Conservation (phyloP, 2,329 filamentous ascomycete genomes). For the Aspergillus pseudoglaucus region DNA sequence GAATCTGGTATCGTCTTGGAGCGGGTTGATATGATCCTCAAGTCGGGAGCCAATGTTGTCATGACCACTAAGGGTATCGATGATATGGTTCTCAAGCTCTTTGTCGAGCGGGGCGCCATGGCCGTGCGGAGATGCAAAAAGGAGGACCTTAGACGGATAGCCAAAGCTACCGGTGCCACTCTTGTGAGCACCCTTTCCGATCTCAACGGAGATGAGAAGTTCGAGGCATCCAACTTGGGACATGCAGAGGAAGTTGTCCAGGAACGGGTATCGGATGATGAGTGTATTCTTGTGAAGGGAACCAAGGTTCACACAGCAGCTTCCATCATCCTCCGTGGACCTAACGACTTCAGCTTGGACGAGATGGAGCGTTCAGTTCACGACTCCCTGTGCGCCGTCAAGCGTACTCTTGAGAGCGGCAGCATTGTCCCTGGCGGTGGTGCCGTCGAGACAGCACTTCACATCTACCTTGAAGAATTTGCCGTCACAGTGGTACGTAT, state of each 20-base stretch:
- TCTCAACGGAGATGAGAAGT: conserved; percentile 94
- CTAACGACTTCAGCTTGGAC: conserved; percentile 94
- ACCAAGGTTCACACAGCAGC: conserved; percentile 91
- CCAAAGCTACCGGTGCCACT: conserved; percentile 89
- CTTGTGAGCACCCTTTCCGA: conserved; percentile 90
- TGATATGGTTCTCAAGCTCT: conserved; percentile 87
- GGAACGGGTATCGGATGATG: conserved; percentile 96
- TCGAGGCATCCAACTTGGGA: conserved; percentile 82
- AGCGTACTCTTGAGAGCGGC: conserved; percentile 92
- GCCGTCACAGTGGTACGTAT: conserved; percentile 77
- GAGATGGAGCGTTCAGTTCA: conserved; percentile 99
- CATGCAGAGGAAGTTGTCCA: conserved; percentile 94
- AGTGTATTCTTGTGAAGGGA: conserved; percentile 94
- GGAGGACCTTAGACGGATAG: conserved; percentile 92
- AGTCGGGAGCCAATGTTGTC: conserved; percentile 92
- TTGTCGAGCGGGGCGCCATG: conserved; percentile 92
- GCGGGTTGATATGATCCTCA: conserved; percentile 93
- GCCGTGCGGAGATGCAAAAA: conserved; percentile 96
- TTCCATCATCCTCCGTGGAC: conserved; percentile 88
- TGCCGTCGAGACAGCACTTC: conserved; percentile 95
- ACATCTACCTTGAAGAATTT: conserved; percentile 99
- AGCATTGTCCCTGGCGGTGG: conserved; percentile 95
- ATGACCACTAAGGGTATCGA: conserved; percentile 98
- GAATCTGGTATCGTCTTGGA: conserved; percentile 92
- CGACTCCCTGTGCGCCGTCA: conserved; percentile 93